Conservation (phyloP, 768 basidiomycete genomes). For the Lactarius quietus region DNA sequence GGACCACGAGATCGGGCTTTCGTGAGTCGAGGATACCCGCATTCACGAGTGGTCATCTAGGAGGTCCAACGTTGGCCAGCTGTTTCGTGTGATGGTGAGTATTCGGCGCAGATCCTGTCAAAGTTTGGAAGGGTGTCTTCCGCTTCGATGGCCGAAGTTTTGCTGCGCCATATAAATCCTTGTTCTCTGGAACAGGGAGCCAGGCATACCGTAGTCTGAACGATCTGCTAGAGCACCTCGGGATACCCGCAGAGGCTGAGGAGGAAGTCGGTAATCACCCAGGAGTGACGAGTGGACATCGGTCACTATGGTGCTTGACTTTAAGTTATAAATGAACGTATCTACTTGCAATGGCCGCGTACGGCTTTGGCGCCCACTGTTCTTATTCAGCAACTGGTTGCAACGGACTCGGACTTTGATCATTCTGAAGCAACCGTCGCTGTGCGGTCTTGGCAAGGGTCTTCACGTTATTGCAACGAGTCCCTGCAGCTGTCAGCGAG, state of each 20-base stretch:
- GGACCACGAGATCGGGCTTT: too few species aligned
- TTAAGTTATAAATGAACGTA: neutral
- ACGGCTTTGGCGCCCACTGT: neutral
- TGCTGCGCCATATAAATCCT: neutral
- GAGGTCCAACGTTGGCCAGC: too few species aligned
- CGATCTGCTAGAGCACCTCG: neutral
- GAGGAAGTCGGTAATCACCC: neutral
- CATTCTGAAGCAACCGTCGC: neutral
- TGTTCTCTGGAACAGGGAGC: neutral
- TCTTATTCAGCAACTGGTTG: neutral
- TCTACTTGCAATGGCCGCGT: neutral
- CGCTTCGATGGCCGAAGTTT: neutral
- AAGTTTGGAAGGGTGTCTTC: too few species aligned
- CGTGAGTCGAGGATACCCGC: too few species aligned
- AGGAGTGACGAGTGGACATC: slow-evolving; percentile 1
- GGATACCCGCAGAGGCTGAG: neutral
- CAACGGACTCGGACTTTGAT: neutral
- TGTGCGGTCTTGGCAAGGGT: neutral
- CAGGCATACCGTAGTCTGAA: neutral
- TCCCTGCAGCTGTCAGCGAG: neutral
- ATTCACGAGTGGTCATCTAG: too few species aligned
- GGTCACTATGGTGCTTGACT: slow-evolving; percentile 2
- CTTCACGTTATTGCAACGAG: neutral
- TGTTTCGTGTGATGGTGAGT: too few species aligned
- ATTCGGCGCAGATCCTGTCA: too few species aligned